phyloP scores from a whole-genome alignment of 257 asterid genomes.

The Jacaranda copaia region DNA sequence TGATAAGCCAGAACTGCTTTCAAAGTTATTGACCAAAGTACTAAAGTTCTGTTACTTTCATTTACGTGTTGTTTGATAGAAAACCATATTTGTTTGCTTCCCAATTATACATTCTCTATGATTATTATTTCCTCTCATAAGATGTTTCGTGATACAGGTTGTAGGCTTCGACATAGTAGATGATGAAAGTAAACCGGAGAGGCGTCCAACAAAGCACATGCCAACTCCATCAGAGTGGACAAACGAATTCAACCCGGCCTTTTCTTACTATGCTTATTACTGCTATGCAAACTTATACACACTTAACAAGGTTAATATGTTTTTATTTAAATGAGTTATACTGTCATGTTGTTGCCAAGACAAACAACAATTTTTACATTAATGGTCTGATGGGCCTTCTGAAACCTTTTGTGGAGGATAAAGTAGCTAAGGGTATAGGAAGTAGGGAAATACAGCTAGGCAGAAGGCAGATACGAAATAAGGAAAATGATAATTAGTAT shows the following conservation, averaged over 20 bases:
- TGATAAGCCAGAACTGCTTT: neutral
- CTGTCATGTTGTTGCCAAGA: conserved; percentile 19
- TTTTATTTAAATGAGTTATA: conserved; percentile 31
- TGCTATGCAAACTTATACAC: conserved; percentile 92
- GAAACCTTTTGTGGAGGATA: conserved; percentile 33
- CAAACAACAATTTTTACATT: conserved; percentile 9
- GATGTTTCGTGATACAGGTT: conserved; percentile 62
- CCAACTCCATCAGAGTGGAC: conserved; percentile 95
- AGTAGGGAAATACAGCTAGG: conserved; percentile 28
- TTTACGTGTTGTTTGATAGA: conserved; percentile 16
- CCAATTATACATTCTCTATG: conserved; percentile 21
- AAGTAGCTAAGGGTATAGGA: conserved; percentile 16
- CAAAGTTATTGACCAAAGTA: neutral
- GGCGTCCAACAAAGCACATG: conserved; percentile 98
- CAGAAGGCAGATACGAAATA: conserved; percentile 23
- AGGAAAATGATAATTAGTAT: conserved; percentile 21
- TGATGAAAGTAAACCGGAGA: conserved; percentile 99
- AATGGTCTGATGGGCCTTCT: conserved; percentile 23
- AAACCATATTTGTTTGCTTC: conserved; percentile 19
- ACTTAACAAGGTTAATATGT: conserved; percentile 73
- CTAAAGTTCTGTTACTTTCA: conserved; percentile 11
- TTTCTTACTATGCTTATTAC: conserved; percentile 93
- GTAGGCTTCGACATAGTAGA: conserved; percentile 96
- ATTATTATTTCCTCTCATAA: neutral
- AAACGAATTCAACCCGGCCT: conserved; percentile 90